Evolutionary conservation across 1,139 yeast species (phyloP).

Genomic region (Magnusiomyces ingens): DNA sequence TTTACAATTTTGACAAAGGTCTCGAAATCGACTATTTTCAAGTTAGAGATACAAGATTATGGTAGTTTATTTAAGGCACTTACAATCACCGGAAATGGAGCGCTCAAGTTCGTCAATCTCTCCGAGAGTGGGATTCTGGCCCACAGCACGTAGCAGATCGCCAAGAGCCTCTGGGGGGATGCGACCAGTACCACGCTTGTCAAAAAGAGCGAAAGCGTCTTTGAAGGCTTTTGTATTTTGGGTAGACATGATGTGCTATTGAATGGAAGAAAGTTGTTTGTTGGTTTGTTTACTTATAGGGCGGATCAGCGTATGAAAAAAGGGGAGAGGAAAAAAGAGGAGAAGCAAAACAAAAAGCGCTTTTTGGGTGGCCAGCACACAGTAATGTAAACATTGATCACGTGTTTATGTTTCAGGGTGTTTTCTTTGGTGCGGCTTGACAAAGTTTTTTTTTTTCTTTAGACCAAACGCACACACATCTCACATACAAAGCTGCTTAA

Average conservation of each 20-base stretch:
- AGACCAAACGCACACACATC: too few relatives aligned
- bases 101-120: constrained; percentile 73
- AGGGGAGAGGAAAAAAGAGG: too few relatives aligned
- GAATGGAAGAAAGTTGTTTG: background rate
- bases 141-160: constrained; percentile 91
- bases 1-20: constrained; percentile 71
- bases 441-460: too few relatives aligned
- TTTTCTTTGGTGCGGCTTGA: too few relatives aligned
- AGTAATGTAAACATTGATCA: too few relatives aligned
- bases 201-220: constrained; percentile 96
- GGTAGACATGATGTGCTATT: constrained; percentile 1
- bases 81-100: constrained; percentile 33
- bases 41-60: constrained; percentile 11
- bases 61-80: constrained; percentile 13
- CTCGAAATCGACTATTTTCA: constrained; percentile 50
- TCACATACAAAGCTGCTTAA: too few relatives aligned
- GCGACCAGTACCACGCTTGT: constrained; percentile 91
- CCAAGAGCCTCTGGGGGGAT: constrained; percentile 87
- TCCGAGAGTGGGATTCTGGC: constrained; percentile 94
- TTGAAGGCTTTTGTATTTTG: constrained; percentile 59
- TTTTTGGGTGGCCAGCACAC: too few relatives aligned
- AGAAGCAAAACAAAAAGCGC: too few relatives aligned
- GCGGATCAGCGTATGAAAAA: too few relatives aligned
- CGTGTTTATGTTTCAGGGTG: too few relatives aligned
- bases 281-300: background rate